A percentile compares a stretch with the other conserved stretches of the same genome.
Conservation (phyloP, 176 grass and related monocot species). For the Lolium rigidum region DNA sequence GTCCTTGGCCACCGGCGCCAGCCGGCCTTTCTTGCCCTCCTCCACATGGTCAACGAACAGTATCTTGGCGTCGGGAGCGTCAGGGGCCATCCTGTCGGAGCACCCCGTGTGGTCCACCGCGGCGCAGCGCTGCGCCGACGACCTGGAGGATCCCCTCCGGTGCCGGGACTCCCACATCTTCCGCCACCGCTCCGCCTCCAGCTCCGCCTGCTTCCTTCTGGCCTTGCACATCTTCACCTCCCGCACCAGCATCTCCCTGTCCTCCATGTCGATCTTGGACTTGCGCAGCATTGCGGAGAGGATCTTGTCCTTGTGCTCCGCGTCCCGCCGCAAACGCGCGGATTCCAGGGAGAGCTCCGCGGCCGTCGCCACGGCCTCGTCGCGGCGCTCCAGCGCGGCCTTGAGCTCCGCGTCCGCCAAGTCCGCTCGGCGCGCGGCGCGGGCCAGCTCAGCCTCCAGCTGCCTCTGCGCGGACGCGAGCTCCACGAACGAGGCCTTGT, state of each 20-base stretch:
- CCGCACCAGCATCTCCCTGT: constrained; percentile 69
- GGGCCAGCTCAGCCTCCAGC: constrained; percentile 67
- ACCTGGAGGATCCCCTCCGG: constrained; percentile 50
- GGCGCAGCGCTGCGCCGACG: constrained; percentile 31
- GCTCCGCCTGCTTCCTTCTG: constrained; percentile 75
- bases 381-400: constrained; percentile 36
- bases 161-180: constrained; percentile 73
- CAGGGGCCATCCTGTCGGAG: constrained; percentile 37
- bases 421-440: constrained; percentile 56
- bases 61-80: constrained; percentile 52
- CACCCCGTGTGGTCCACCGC: constrained; percentile 47
- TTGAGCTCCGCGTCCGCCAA: constrained; percentile 49
- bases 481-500: constrained; percentile 75
- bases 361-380: constrained; percentile 47
- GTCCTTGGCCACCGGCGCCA: constrained; percentile 38
- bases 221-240: constrained; percentile 80
- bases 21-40: constrained; percentile 41
- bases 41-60: constrained; percentile 69
- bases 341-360: constrained; percentile 59
- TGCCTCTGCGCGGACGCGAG: constrained; percentile 68
- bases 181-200: constrained; percentile 74
- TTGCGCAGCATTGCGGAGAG: constrained; percentile 86
- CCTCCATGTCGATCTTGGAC: constrained; percentile 76
- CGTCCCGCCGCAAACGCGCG: constrained; percentile 57
- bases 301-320: constrained; percentile 87